Percentiles rank a stretch among this genome's conserved stretches.
Conservation (phyloP, 2,329 filamentous ascomycete species). For the Bipolaris sorokiniana region DNA sequence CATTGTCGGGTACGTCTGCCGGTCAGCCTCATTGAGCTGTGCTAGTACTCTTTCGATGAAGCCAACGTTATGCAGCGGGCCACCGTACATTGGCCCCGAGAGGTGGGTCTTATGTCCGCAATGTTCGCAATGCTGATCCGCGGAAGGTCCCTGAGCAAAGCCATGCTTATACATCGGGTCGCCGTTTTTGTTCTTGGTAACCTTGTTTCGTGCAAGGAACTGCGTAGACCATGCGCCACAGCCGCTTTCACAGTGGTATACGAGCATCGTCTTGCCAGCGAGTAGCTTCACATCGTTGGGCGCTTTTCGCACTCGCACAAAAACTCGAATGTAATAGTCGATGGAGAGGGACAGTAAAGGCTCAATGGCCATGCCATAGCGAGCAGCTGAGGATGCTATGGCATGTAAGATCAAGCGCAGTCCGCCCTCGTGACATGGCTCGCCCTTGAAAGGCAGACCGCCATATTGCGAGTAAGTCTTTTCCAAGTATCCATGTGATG, state of each 20-base stretch:
- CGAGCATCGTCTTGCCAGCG: conserved; percentile 88
- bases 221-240: conserved; percentile 94
- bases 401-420: conserved; percentile 84
- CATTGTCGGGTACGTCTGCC: conserved; percentile 77
- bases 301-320: conserved; percentile 80
- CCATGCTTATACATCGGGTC: conserved; percentile 76
- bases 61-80: conserved; percentile 80
- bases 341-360: conserved; percentile 92
- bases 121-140: conserved; percentile 73
- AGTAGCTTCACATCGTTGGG: conserved; percentile 88
- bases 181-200: conserved; percentile 71
- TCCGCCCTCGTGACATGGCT: conserved; percentile 86
- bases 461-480: conserved; percentile 96
- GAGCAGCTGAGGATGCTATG: conserved; percentile 78
- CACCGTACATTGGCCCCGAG: conserved; percentile 93
- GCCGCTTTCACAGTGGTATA: conserved; percentile 88
- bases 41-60: conserved; percentile 83
- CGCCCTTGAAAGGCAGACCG: conserved; percentile 82
- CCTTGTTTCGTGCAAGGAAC: conserved; percentile 72
- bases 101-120: conserved; percentile 88
- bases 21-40: conserved; percentile 70
- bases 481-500: conserved; percentile 90
- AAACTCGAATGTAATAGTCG: conserved; percentile 92
- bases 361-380: conserved; percentile 87
- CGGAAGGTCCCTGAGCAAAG: conserved; percentile 72